Conservation (phyloP, 495 filamentous ascomycete species). For the Hypoxylon fuscum region DNA sequence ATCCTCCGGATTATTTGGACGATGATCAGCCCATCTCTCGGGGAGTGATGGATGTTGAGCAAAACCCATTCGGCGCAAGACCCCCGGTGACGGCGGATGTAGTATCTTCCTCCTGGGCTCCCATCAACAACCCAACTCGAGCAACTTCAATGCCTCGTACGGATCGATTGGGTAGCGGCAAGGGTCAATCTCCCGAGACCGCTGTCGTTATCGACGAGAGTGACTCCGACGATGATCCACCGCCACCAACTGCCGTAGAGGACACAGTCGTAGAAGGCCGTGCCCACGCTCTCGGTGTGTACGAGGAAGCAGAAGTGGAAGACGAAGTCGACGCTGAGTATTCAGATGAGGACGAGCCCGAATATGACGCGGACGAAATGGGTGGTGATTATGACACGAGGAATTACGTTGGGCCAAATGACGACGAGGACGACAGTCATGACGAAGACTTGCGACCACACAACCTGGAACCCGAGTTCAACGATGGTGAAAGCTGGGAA, state of each 20-base stretch:
- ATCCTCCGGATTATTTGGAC: slow-evolving; percentile 30
- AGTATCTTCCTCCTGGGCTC: slow-evolving; percentile 25
- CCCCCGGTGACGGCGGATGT: background rate
- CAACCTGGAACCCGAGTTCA: slow-evolving; percentile 38
- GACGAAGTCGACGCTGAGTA: slow-evolving; percentile 41
- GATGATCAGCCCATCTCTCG: slow-evolving; percentile 13
- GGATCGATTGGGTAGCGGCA: slow-evolving; percentile 27
- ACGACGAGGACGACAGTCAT: slow-evolving; percentile 51
- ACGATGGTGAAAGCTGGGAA: slow-evolving; percentile 42
- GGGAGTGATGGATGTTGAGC: slow-evolving; percentile 18
- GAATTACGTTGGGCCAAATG: slow-evolving; percentile 41
- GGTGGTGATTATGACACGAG: slow-evolving; percentile 42
- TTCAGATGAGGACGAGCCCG: slow-evolving; percentile 51
- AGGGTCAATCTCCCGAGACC: slow-evolving; percentile 38
- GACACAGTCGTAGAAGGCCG: slow-evolving; percentile 34
- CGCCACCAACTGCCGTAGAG: slow-evolving; percentile 25
- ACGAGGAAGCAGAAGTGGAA: slow-evolving; percentile 41
- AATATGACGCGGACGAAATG: slow-evolving; percentile 46
- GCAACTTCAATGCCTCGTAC: slow-evolving; percentile 13
- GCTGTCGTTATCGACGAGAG: slow-evolving; percentile 39
- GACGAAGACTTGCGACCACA: slow-evolving; percentile 42
- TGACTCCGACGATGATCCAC: slow-evolving; percentile 32
- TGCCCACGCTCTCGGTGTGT: slow-evolving; percentile 33
- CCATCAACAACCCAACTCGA: slow-evolving; percentile 34
- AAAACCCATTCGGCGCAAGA: background rate